These are phyloP conservation scores for Cutaneotrichosporon sp. DNA, from an alignment of 1,284 basidiomycete species.

Conservation along the genomic window DNA sequence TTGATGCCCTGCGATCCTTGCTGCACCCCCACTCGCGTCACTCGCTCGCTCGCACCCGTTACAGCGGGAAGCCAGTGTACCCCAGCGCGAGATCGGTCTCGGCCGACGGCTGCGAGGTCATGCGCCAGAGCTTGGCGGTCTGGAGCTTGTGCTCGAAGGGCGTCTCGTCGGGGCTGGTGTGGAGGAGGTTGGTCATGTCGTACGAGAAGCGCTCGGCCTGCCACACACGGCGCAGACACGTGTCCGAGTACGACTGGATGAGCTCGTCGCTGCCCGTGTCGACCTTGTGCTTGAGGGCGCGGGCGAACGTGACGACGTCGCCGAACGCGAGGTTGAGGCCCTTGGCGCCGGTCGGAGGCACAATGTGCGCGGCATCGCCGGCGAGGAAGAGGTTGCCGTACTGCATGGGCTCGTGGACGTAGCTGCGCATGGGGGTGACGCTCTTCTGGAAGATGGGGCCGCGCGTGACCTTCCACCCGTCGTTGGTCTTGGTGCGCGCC, in stretches of 20 bases:
- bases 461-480: constrained; percentile 26
- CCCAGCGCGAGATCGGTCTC: constrained; percentile 23
- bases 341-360: constrained; percentile 27
- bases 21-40: background rate
- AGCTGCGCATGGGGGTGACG: constrained; percentile 27
- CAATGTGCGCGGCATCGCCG: constrained; percentile 28
- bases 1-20: background rate
- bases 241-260: constrained; percentile 23
- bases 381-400: constrained; percentile 27
- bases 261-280: constrained; percentile 19
- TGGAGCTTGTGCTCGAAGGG: constrained; percentile 25
- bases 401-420: constrained; percentile 29
- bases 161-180: constrained; percentile 19
- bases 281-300: constrained; percentile 26
- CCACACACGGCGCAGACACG: constrained; percentile 24
- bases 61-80: constrained; percentile 28
- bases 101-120: constrained; percentile 15
- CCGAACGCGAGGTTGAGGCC: constrained; percentile 27
- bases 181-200: constrained; percentile 30
- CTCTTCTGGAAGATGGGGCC: constrained; percentile 26
- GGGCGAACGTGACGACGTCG: constrained; percentile 28
- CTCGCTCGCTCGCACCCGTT: background rate
- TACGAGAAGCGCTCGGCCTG: constrained; percentile 30
- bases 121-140: constrained; percentile 22
- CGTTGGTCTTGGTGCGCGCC: constrained; percentile 18